Conservation (phyloP, 2,329 filamentous ascomycete genomes). For the Rutstroemia sydowiana region DNA sequence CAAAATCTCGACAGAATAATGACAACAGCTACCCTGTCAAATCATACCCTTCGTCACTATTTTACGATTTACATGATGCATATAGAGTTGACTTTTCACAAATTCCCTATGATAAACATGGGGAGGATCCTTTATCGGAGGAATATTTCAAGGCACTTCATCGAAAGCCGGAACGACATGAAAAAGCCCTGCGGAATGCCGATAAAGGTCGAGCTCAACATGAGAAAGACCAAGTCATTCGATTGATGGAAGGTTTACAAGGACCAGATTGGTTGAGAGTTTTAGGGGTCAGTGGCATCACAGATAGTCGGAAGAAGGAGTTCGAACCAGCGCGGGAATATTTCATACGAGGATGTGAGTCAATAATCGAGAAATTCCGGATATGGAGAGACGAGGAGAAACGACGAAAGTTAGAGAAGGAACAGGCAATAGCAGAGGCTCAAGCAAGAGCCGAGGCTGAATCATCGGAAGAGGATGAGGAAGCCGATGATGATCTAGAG, state of each 20-base stretch:
- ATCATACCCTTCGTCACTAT: constrained; percentile 49
- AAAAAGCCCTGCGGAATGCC: constrained; percentile 55
- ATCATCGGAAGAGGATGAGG: constrained; percentile 10
- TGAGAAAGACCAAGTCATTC: constrained; percentile 57
- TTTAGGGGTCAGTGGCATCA: constrained; percentile 77
- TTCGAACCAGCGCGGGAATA: constrained; percentile 81
- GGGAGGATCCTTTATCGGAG: constrained; percentile 51
- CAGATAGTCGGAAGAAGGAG: constrained; percentile 76
- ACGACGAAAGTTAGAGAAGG: constrained; percentile 67
- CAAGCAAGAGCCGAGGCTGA: constrained; percentile 37
- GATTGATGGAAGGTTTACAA: constrained; percentile 71
- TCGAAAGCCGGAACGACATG: constrained; percentile 51
- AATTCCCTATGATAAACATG: constrained; percentile 30
- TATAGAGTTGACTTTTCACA: constrained; percentile 50
- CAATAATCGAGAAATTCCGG: constrained; percentile 79
- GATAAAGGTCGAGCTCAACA: constrained; percentile 60
- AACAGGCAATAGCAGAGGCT: constrained; percentile 48
- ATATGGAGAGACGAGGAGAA: constrained; percentile 88
- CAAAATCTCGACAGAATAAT: constrained; percentile 3
- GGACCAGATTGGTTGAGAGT: constrained; percentile 89
- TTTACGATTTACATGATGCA: constrained; percentile 48
- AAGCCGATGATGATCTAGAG: constrained; percentile 48
- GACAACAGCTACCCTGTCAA: constrained; percentile 36
- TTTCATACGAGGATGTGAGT: constrained; percentile 76
- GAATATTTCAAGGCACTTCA: constrained; percentile 47